Conservation (phyloP, 1,139 yeast genomes). For the Kodamaea suecica region DNA sequence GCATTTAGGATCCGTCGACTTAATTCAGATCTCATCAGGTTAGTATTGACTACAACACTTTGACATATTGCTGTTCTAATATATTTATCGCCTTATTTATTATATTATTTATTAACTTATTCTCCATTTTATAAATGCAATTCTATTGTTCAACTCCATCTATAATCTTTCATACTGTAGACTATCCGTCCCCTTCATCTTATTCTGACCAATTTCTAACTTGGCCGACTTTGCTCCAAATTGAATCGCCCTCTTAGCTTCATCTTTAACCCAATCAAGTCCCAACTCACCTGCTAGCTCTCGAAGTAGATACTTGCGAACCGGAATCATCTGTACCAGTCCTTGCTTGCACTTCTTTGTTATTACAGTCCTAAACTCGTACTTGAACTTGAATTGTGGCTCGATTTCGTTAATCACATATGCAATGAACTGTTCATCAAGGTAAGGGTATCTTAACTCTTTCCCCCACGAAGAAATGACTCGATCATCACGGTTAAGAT, state of each 20-base stretch:
- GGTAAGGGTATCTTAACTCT: constrained; percentile 85
- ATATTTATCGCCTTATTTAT: too few relatives aligned
- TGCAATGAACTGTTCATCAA: constrained; percentile 61
- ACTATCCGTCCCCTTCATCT: constrained; percentile 59
- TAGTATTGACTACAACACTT: too few relatives aligned
- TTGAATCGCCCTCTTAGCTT: constrained; percentile 92
- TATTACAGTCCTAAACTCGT: constrained; percentile 24
- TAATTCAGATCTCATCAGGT: too few relatives aligned
- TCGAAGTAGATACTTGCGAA: constrained; percentile 64
- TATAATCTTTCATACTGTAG: constrained; percentile 11
- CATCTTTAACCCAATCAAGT: constrained; percentile 58
- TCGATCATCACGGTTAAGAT: constrained; percentile 87
- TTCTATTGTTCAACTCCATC: too few relatives aligned
- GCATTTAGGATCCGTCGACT: too few relatives aligned
- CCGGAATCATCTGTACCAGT: constrained; percentile 24
- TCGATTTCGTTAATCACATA: constrained; percentile 50
- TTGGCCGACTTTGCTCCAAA: constrained; percentile 96
- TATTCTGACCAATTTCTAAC: constrained; percentile 72
- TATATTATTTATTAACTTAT: constrained; percentile 4
- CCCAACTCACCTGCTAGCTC: constrained; percentile 53
- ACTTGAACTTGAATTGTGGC: constrained; percentile 47
- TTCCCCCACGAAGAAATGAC: constrained; percentile 85
- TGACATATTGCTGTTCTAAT: too few relatives aligned
- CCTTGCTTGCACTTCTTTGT: constrained; percentile 29
- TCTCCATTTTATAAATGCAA: too few relatives aligned